These are phyloP conservation scores for Albizia julibrissin DNA, from an alignment of 306 rosid species.

Conservation along the genomic window DNA sequence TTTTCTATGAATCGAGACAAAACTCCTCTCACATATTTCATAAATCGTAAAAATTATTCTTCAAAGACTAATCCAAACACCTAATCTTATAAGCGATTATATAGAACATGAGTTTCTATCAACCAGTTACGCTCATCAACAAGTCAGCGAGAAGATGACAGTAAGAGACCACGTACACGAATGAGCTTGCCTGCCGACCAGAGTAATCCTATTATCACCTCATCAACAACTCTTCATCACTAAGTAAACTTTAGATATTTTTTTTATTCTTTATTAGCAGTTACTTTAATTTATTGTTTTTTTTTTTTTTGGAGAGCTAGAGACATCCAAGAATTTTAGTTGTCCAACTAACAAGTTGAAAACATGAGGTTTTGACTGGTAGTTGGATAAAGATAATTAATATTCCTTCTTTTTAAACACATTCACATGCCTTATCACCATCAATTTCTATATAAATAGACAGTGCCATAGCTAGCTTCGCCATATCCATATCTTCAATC, in stretches of 20 bases:
- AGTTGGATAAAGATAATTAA: constrained; percentile 6
- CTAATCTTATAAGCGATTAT: too few species aligned
- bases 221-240: not conserved
- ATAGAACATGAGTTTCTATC: too few species aligned
- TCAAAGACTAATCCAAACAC: too few species aligned
- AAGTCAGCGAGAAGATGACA: not conserved
- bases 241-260: not conserved
- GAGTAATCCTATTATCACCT: not conserved
- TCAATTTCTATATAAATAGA: not conserved
- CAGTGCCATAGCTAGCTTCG: not conserved
- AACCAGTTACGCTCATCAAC: too few species aligned
- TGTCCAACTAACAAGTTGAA: constrained; percentile 12
- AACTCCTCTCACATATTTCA: too few species aligned
- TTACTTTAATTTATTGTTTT: too few species aligned
- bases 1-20: too few species aligned
- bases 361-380: constrained; percentile 24
- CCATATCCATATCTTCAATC: not conserved
- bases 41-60: too few species aligned
- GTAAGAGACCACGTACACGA: not conserved
- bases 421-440: not conserved
- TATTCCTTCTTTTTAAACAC: not conserved
- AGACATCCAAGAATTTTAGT: constrained; percentile 32
- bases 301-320: not conserved
- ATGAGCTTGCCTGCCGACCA: not conserved
- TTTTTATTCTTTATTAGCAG: not conserved